These are phyloP conservation scores for Hypoxylon perforatum DNA, from an alignment of 495 filamentous ascomycete species.

Conservation along the genomic window DNA sequence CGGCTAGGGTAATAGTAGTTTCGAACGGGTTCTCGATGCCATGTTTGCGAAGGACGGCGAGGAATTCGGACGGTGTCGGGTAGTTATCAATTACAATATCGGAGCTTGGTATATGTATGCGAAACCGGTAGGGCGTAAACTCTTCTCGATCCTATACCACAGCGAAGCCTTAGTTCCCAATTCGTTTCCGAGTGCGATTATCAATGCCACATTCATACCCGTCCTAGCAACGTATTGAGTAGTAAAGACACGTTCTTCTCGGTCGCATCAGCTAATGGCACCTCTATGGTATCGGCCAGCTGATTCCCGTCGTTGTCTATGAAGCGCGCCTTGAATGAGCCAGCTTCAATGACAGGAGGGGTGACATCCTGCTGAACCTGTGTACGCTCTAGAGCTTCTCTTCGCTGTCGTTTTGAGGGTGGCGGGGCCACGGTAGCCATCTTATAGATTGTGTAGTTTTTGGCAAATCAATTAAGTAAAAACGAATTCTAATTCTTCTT, in stretches of 20 bases:
- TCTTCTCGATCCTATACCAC: constrained; percentile 72
- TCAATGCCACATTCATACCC: constrained; percentile 63
- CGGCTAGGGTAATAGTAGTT: constrained; percentile 74
- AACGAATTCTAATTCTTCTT: neutral
- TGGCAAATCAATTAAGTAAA: neutral
- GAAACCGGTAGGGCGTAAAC: constrained; percentile 88
- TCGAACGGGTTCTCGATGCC: constrained; percentile 62
- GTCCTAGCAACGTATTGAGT: constrained; percentile 87
- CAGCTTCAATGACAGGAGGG: constrained; percentile 73
- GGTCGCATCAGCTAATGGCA: constrained; percentile 86
- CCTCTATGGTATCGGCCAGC: constrained; percentile 73
- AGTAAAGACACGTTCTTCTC: constrained; percentile 90
- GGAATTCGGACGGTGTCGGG: constrained; percentile 60
- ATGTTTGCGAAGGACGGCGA: constrained; percentile 59
- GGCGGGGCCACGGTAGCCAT: constrained; percentile 94
- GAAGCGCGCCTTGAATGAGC: constrained; percentile 87
- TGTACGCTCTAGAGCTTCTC: constrained; percentile 76
- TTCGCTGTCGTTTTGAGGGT: constrained; percentile 89
- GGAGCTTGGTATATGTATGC: constrained; percentile 69
- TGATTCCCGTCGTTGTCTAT: constrained; percentile 80
- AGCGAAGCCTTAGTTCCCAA: constrained; percentile 19
- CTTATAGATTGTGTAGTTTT: constrained; percentile 4
- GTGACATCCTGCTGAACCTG: constrained; percentile 81
- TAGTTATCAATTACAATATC: constrained; percentile 78
- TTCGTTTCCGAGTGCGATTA: constrained; percentile 1